These are phyloP conservation scores for Tubosaeta sp. DNA, from an alignment of 768 basidiomycete species.

Conservation along the genomic window DNA sequence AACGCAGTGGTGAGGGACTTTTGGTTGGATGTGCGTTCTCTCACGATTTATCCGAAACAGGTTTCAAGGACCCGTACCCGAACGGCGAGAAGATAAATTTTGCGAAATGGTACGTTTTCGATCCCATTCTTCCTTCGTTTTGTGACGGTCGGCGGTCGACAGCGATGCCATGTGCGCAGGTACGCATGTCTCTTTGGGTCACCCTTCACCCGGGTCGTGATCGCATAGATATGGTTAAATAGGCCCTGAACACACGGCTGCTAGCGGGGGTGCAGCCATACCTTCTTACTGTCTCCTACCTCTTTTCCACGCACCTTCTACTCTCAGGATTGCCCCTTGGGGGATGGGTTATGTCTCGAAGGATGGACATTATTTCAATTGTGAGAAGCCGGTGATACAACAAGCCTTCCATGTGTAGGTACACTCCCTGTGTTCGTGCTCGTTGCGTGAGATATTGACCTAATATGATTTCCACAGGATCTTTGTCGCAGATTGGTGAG, in stretches of 20 bases:
- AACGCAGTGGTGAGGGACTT: conserved; percentile 57
- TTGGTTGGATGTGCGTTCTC: too few species aligned
- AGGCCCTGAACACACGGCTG: conserved; percentile 50
- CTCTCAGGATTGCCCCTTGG: conserved; percentile 20
- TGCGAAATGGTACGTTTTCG: conserved; percentile 43
- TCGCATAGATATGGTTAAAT: background rate
- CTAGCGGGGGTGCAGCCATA: conserved; percentile 35
- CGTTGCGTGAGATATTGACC: background rate
- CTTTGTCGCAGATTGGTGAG: conserved; percentile 51
- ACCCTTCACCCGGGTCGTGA: background rate
- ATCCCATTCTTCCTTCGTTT: too few species aligned
- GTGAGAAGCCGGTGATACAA: conserved; percentile 50
- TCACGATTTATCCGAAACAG: conserved; percentile 26
- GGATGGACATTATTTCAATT: conserved; percentile 54
- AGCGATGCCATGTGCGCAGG: conserved; percentile 53
- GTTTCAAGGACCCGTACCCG: conserved; percentile 62
- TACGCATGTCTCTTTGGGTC: conserved; percentile 10
- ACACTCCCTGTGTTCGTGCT: background rate
- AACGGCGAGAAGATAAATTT: conserved; percentile 54
- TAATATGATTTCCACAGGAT: conserved; percentile 30
- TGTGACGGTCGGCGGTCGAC: background rate
- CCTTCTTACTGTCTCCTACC: conserved; percentile 55
- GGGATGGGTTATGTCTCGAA: conserved; percentile 46
- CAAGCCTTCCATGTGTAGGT: conserved; percentile 61
- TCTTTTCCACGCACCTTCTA: conserved; percentile 44